These are phyloP conservation scores for Xylariales sp. DNA, from an alignment of 2,329 filamentous ascomycete genomes.

Conservation along the genomic window DNA sequence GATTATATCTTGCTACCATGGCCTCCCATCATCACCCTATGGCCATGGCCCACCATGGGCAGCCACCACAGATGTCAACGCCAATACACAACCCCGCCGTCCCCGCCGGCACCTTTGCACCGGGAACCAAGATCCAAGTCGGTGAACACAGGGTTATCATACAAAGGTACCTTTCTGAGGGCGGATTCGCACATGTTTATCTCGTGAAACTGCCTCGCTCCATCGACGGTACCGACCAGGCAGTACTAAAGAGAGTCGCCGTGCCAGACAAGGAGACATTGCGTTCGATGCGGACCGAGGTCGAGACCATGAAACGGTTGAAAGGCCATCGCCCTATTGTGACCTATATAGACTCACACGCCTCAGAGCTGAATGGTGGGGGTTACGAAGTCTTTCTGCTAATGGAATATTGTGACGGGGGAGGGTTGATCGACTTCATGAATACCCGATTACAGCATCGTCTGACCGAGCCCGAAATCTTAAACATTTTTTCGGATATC, in stretches of 20 bases:
- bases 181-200: constrained; percentile 98
- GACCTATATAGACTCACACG: constrained; percentile 98
- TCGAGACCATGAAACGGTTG: constrained; percentile 99
- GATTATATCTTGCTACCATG: constrained; percentile 39
- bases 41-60: constrained; percentile 52
- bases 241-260: constrained; percentile 93
- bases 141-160: constrained; percentile 93
- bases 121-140: constrained; percentile 96
- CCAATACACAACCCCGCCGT: constrained; percentile 52
- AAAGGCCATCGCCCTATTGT: constrained; percentile 97
- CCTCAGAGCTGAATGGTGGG: constrained; percentile 89
- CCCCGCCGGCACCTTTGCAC: constrained; percentile 87
- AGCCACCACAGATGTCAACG: constrained; percentile 49
- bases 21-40: constrained; percentile 47
- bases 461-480: constrained; percentile 95
- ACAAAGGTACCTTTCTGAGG: constrained; percentile 97
- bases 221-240: constrained; percentile 80
- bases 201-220: constrained; percentile 86
- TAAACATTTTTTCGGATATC: constrained; percentile 96
- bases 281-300: constrained; percentile 96
- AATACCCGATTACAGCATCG: constrained; percentile 97
- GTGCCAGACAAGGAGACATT: constrained; percentile 96
- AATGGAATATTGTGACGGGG: constrained; percentile 97
- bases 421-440: constrained; percentile 99
- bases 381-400: constrained; percentile 98